Percentiles rank a stretch among this genome's conserved stretches.
Conservation (phyloP, 2,329 filamentous ascomycete genomes). For the Teratosphaeria pseudoeucalypti region DNA sequence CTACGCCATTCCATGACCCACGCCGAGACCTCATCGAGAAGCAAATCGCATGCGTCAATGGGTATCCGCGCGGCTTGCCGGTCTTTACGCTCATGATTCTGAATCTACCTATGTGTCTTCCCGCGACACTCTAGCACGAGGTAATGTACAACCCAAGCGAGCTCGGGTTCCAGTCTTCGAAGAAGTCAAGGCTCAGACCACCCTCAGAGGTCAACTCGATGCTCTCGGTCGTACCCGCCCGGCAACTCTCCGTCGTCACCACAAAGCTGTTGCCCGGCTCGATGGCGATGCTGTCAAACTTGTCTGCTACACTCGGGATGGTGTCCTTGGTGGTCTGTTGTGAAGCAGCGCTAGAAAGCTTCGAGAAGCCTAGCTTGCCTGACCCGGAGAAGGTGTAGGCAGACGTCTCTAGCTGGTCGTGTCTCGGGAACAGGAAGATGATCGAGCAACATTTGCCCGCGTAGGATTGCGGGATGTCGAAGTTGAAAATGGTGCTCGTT, state of each 20-base stretch:
- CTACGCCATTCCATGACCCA: not conserved
- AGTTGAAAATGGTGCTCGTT: conserved; percentile 35
- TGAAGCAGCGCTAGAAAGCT: conserved; percentile 12
- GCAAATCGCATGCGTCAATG: not conserved
- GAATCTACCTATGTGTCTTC: not conserved
- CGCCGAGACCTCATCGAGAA: not conserved
- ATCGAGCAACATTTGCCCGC: conserved; percentile 37
- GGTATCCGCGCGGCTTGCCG: not conserved
- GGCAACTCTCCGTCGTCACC: conserved; percentile 4
- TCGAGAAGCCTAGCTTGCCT: conserved; percentile 28
- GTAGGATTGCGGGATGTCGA: conserved; percentile 33
- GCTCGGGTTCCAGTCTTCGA: conserved; percentile 5
- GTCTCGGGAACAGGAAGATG: conserved; percentile 36
- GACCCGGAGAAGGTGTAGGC: conserved; percentile 27
- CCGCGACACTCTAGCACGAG: not conserved
- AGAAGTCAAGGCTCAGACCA: conserved; percentile 4
- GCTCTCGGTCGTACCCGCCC: conserved; percentile 2
- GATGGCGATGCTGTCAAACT: conserved; percentile 1
- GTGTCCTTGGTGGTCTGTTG: conserved; percentile 16
- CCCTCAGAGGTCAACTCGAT: conserved; percentile 4
- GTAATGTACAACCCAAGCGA: not conserved
- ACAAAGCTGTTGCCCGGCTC: conserved; percentile 6
- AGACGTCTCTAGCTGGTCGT: conserved; percentile 26
- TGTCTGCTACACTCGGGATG: conserved; percentile 2
- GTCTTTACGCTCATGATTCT: not conserved